Base-by-base conservation (phyloP, 164 flowering plant species). In the Macadamia integrifolia region DNA sequence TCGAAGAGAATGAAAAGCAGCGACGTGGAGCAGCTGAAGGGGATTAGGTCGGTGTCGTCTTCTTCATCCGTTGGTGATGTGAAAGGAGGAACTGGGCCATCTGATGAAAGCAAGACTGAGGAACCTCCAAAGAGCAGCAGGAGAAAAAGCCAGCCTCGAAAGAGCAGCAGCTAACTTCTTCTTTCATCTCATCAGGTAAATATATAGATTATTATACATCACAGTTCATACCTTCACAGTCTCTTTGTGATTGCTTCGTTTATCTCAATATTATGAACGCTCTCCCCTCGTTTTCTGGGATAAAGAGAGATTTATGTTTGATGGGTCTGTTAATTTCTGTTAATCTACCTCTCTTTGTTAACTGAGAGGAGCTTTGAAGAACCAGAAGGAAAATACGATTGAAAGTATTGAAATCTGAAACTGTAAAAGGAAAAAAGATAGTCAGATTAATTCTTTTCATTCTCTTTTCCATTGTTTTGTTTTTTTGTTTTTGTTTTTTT, bases 81-180 rank as follows among this genome's bases (percentile, higher is more conserved):
- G 28, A 43, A 65, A 65, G 77, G 23, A 72, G 72, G 50, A 61
- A 44, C 40, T 35, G 40, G 40, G 40, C 40, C 53, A 46, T 31
- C 62, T 31, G 49, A 42, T 32, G 74, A 61, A 43, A 14, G 18
- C 11, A 43, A 28, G 50, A 6, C 68, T 6, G 72, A 67, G 72
- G 65, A 69, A 60, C 61, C 66, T 53, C 50, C 65, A 30, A 78
- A 73, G 61, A 80, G 87, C 23, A 73, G 79, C 82, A 75, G 81
- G 79, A 66, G 86, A 65, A 87, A 84, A 75, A 72, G 86, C 80
- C 82, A 78, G 60, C 91, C 91, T 61, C 74, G 80, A 55, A 85
- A 82, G 80, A 87, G 91, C 72, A 87, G 91, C 72, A 77, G 80
- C 76, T 80, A 56, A 75, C 3, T 0, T 15, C 55, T 6, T 49